Evolutionary conservation across 1,139 yeast species (phyloP).

Genomic region (Sugiyamaella sp.): DNA sequence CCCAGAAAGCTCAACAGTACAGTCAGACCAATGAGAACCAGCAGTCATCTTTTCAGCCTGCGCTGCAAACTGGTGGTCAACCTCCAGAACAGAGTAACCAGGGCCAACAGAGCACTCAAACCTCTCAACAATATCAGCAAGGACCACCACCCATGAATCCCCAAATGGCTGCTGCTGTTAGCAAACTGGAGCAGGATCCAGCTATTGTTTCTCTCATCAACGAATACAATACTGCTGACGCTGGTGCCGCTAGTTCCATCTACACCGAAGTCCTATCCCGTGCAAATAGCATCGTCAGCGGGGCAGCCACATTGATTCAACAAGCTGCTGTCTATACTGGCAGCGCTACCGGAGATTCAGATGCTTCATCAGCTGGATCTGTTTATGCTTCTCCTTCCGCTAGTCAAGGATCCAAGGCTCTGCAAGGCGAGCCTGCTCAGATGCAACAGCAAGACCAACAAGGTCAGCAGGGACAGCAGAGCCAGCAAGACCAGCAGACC

Average conservation of each 20-base stretch:
- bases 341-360: background rate
- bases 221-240: slow-evolving; percentile 30
- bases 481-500: background rate
- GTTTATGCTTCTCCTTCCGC: background rate
- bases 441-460: background rate
- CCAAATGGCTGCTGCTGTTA: slow-evolving; percentile 18
- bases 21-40: background rate
- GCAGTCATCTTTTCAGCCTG: background rate
- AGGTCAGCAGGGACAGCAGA: background rate
- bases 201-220: slow-evolving; percentile 24
- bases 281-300: slow-evolving; percentile 30
- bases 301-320: slow-evolving; percentile 30
- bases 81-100: background rate
- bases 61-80: background rate
- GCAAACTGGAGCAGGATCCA: slow-evolving; percentile 26
- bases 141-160: background rate
- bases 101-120: slow-evolving; percentile 7
- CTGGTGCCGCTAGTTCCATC: slow-evolving; percentile 23
- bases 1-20: background rate
- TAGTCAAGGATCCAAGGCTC: background rate
- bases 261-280: slow-evolving; percentile 28
- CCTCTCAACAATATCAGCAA: background rate
- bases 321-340: slow-evolving; percentile 26
- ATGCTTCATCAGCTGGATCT: background rate
- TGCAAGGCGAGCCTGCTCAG: background rate